These are phyloP conservation scores for Ustulina deusta DNA, from an alignment of 2,329 filamentous ascomycete species.

Conservation along the genomic window DNA sequence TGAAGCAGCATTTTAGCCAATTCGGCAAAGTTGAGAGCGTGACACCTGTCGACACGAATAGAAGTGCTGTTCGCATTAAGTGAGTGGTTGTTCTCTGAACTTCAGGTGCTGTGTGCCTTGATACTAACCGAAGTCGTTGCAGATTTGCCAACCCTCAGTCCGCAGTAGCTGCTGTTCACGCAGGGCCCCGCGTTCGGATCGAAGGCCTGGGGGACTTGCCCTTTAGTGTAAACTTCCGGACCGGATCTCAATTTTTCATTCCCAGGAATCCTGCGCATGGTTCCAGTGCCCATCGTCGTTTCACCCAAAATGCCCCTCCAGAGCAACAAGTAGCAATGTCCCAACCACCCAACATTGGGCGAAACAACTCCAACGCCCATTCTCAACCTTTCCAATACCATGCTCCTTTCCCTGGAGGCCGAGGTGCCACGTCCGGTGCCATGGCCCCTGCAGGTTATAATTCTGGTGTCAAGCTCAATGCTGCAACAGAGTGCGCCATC, in stretches of 20 bases:
- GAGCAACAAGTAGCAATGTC: background rate
- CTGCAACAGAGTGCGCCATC: background rate
- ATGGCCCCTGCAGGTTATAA: background rate
- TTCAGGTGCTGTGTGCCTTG: background rate
- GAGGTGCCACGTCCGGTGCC: background rate
- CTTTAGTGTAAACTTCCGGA: background rate
- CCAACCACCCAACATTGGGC: background rate
- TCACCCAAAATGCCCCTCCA: background rate
- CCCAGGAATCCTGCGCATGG: background rate
- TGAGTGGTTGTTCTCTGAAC: slow-evolving; percentile 4
- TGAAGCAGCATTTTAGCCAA: slow-evolving; percentile 33
- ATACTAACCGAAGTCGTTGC: slow-evolving; percentile 9
- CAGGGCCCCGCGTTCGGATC: background rate
- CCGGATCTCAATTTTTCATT: slow-evolving; percentile 30
- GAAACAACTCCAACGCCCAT: background rate
- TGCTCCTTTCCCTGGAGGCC: background rate
- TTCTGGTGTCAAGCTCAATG: background rate
- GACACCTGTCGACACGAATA: accelerated
- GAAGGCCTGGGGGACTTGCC: background rate
- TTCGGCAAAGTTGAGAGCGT: slow-evolving; percentile 32
- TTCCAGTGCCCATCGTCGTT: background rate
- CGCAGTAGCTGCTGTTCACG: slow-evolving; percentile 14
- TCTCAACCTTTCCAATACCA: background rate
- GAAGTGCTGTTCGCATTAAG: slow-evolving; percentile 2
- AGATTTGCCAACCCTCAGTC: slow-evolving; percentile 10